Evolutionary conservation across 192 early-diverging fungal species (phyloP).

Genomic region (Umbelopsis sp.): DNA sequence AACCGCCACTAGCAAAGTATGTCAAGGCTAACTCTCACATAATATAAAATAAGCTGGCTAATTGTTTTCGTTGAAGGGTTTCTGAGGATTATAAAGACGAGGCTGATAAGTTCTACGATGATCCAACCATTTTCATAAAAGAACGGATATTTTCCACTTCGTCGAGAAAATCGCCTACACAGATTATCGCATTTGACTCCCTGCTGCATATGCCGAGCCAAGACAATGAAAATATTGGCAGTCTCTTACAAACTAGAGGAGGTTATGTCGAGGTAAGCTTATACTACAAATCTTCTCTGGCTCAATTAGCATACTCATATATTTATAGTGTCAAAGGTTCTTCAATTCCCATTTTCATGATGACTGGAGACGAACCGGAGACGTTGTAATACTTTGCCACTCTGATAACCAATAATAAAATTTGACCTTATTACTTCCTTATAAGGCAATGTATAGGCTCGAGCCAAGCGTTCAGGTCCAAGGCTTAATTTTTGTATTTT

Average conservation of each 20-base stretch:
- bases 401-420: slow-evolving; percentile 2
- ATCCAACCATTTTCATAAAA: slow-evolving; percentile 46
- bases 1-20: slow-evolving; percentile 72
- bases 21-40: slow-evolving; percentile 29
- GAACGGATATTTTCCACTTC: background rate
- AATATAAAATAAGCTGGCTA: background rate
- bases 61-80: background rate
- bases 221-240: background rate
- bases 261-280: slow-evolving; percentile 4
- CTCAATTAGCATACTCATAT: background rate
- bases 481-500: background rate
- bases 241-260: slow-evolving; percentile 2
- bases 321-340: slow-evolving; percentile 71
- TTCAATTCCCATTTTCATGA: slow-evolving; percentile 92
- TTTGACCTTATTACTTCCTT: background rate
- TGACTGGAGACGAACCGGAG: slow-evolving; percentile 77
- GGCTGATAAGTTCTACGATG: slow-evolving; percentile 77
- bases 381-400: slow-evolving; percentile 78
- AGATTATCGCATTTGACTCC: slow-evolving; percentile 80
- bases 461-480: slow-evolving; percentile 5
- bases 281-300: background rate
- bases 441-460: background rate
- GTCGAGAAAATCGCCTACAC: slow-evolving; percentile 34
- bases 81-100: slow-evolving; percentile 61
- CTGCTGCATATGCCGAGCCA: slow-evolving; percentile 37